Evolutionary conservation across 305 asterid species (phyloP).

Genomic region (Plantago coronopus): DNA sequence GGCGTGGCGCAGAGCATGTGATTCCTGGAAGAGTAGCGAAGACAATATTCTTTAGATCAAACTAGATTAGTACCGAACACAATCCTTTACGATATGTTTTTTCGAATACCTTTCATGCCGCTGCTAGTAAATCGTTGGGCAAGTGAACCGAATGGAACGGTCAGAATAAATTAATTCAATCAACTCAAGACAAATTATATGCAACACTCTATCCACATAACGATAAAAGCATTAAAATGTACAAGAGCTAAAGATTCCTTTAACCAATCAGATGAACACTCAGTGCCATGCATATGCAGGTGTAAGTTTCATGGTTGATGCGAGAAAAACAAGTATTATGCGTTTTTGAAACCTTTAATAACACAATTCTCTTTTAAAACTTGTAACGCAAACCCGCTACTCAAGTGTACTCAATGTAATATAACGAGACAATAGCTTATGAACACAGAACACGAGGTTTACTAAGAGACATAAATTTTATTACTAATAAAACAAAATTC

Average conservation of each 20-base stretch:
- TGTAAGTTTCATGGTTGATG: no score
- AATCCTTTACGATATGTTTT: background rate
- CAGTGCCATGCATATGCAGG: background rate
- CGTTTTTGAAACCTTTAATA: no score
- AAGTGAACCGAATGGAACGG: background rate
- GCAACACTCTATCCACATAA: no score
- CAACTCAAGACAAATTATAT: no score
- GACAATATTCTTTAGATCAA: conserved; percentile 38
- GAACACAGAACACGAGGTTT: background rate
- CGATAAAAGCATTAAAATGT: no score
- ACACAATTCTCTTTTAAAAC: no score
- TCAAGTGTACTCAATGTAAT: background rate
- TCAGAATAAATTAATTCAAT: no score
- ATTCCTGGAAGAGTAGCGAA: conserved; percentile 65
- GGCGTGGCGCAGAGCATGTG: conserved; percentile 59
- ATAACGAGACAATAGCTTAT: background rate
- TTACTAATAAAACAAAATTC: background rate
- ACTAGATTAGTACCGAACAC: conserved; percentile 10
- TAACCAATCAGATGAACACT: no score
- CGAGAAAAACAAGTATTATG: no score
- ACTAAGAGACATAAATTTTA: background rate
- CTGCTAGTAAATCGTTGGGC: conserved; percentile 22
- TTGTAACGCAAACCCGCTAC: no score
- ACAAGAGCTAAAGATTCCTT: no score
- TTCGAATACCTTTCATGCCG: conserved; percentile 25